Percentiles rank a stretch among this genome's conserved stretches.
Conservation (phyloP, 2,329 filamentous ascomycete species). For the Paramyrothecium roridum region DNA sequence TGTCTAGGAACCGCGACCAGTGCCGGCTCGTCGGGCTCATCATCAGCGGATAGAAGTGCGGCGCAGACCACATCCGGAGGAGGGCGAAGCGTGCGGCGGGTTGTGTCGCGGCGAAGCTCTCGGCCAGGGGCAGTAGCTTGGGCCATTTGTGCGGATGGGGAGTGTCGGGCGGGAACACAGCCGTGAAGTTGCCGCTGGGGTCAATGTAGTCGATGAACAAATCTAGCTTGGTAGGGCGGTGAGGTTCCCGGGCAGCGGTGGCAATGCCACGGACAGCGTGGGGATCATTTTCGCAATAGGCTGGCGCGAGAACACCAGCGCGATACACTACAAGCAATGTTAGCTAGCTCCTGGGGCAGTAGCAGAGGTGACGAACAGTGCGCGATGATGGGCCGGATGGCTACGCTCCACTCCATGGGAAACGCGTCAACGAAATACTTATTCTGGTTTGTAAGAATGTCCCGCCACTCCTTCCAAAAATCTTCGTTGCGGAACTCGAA, state of each 20-base stretch:
- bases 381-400: slow-evolving; percentile 19
- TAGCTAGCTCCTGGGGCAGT: no score
- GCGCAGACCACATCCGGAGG: slow-evolving; percentile 20
- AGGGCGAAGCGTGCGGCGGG: slow-evolving; percentile 18
- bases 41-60: slow-evolving; percentile 26
- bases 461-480: slow-evolving; percentile 19
- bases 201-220: slow-evolving; percentile 22
- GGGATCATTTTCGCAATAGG: slow-evolving; percentile 12
- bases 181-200: slow-evolving; percentile 12
- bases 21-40: slow-evolving; percentile 13
- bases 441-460: slow-evolving; percentile 5
- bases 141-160: slow-evolving; percentile 16
- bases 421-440: slow-evolving; percentile 14
- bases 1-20: slow-evolving; percentile 19
- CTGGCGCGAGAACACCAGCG: slow-evolving; percentile 17
- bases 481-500: slow-evolving; percentile 13
- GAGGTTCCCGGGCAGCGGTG: slow-evolving; percentile 16
- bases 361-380: slow-evolving; percentile 7
- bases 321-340: slow-evolving; percentile 17
- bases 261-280: slow-evolving; percentile 14
- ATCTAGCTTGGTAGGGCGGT: slow-evolving; percentile 19
- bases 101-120: slow-evolving; percentile 9
- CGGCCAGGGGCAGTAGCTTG: slow-evolving; percentile 12
- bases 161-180: slow-evolving; percentile 7
- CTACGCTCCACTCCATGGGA: slow-evolving; percentile 22